Percentiles rank a stretch among this genome's conserved stretches.
These are phyloP conservation scores for Thielaviopsis punctulata DNA, from an alignment of 2,329 filamentous ascomycete species.

Conservation along the genomic window DNA sequence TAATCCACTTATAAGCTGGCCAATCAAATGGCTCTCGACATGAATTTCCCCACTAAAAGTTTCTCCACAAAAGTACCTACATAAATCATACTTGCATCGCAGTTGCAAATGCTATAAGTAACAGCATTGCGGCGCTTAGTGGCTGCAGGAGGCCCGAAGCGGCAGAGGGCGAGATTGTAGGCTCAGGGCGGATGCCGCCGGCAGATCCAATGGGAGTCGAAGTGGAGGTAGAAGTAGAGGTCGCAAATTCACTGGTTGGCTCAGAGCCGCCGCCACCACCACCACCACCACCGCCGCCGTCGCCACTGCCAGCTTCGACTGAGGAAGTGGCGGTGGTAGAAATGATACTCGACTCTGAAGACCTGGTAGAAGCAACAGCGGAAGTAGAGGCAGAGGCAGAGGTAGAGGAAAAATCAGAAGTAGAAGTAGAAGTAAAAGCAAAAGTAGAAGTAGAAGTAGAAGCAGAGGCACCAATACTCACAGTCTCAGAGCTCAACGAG, in stretches of 20 bases:
- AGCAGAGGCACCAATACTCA: not conserved
- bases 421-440: not conserved
- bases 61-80: not conserved
- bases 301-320: not conserved
- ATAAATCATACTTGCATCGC: not conserved
- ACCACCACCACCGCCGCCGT: not conserved
- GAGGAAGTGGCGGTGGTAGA: not conserved
- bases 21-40: no score
- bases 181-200: not conserved
- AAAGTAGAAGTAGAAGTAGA: not conserved
- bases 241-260: not conserved
- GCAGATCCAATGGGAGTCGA: not conserved
- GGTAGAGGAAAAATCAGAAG: not conserved
- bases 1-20: no score
- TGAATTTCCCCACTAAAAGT: no score
- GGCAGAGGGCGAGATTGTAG: not conserved
- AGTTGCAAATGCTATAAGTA: not conserved
- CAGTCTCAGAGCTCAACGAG: no score
- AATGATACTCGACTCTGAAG: not conserved
- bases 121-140: not conserved
- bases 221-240: not conserved
- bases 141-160: not conserved
- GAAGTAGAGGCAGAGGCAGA: not conserved
- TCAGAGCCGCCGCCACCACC: not conserved
- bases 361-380: not conserved